A percentile compares a stretch with the other conserved stretches of the same genome.
phyloP scores from a whole-genome alignment of 495 filamentous ascomycete species.

The Hypomontagnella monticulosa region DNA sequence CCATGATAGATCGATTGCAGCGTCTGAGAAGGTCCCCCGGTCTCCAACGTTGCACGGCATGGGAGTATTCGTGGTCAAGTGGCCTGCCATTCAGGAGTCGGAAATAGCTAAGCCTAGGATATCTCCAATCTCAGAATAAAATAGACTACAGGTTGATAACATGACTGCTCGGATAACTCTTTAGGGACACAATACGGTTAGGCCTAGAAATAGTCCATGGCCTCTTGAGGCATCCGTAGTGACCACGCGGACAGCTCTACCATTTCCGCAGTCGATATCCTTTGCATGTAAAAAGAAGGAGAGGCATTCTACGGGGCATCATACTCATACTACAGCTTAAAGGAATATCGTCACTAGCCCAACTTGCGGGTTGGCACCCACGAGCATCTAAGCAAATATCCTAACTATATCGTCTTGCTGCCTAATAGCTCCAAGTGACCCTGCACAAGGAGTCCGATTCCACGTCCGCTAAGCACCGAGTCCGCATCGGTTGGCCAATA shows the following conservation, averaged over 20 bases:
- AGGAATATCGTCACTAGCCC: too few species aligned
- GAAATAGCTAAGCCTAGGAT: slow-evolving; percentile 9
- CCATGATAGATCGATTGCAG: slow-evolving; percentile 22
- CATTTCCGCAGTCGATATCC: too few species aligned
- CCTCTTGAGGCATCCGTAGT: too few species aligned
- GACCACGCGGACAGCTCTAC: too few species aligned
- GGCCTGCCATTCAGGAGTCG: slow-evolving; percentile 11
- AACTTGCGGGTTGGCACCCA: slow-evolving; percentile 61
- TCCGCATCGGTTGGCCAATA: slow-evolving; percentile 42
- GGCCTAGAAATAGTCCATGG: too few species aligned
- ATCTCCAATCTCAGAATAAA: background rate
- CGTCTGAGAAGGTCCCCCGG: slow-evolving; percentile 10
- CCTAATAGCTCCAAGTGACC: slow-evolving; percentile 62
- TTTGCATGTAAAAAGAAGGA: too few species aligned
- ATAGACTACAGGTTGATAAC: too few species aligned
- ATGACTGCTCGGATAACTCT: too few species aligned
- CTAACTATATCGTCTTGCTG: slow-evolving; percentile 62
- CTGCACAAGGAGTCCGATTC: slow-evolving; percentile 65
- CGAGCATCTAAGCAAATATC: slow-evolving; percentile 67
- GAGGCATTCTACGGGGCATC: too few species aligned
- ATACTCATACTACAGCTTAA: too few species aligned
- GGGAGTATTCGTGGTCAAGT: slow-evolving; percentile 21
- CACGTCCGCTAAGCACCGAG: slow-evolving; percentile 64
- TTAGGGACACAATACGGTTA: too few species aligned
- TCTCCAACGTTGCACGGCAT: slow-evolving; percentile 32